Evolutionary conservation across 2,329 filamentous ascomycete species (phyloP), one percentile per base, ranked within the genome.

Genomic region (Pseudogymnoascus sp.): DNA sequence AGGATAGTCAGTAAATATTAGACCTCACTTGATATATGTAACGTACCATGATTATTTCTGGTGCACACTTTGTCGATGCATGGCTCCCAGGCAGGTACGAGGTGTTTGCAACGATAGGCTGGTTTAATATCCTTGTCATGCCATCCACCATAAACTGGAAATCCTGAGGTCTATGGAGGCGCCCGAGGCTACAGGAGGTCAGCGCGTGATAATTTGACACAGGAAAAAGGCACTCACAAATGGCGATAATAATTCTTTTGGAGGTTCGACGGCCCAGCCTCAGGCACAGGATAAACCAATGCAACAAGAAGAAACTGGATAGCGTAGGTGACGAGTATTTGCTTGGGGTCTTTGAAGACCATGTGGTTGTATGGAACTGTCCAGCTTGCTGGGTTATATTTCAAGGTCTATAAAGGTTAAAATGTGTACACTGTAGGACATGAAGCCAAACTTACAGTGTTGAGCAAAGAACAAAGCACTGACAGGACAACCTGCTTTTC

Each of bases 61-160:
- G 93, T 0, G 93, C 91, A 82, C 93, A 96, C 72, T 90, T 91
- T 61, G 91, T 80, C 0, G 89, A 84, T 59, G 89, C 84, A 70
- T 96, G 91, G 40, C 88, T 89, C 4, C 92, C 91, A 0, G 93
- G 92, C 1, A 97, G 84, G 74, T 96, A 97, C 0, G 93, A 93
- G 10, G 85, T 84, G 64, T 91, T 96, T 46, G 91, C 89, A 76
- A 96, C 91, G 66, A 97, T 86, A 23, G 93, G 93, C 69, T 97
- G 93, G 69, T 96, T 95, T 60, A 99, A 79, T 59, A 97, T 90
- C 69, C 92, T 86, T 0, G 89, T 93, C 88, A 97, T 96, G 59
- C 93, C 93, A 73, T 97, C 93, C 10, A 96, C 90, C 23, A 97
- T 86, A 73, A 99, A 99, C 74, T 99, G 95, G 71, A 99, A 97